Evolutionary conservation across 257 asterid genomes (phyloP), one percentile per base, ranked within the genome.

Genomic region (Osmanthus fragrans): DNA sequence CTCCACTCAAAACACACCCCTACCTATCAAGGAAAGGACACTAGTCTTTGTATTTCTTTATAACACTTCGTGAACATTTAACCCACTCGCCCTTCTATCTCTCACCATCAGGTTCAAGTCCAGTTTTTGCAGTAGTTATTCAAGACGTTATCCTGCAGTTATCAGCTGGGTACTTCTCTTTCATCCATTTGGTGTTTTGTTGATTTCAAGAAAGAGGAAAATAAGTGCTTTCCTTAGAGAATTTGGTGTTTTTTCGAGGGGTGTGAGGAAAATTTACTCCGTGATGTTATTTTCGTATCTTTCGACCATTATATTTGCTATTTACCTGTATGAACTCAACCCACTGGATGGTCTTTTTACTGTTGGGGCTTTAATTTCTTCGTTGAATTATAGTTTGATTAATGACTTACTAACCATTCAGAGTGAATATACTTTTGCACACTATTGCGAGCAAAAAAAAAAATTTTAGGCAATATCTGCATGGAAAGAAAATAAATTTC

Each of bases 1-100:
- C 94, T 74, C 97, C 96, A 88, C 95, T 78, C 90, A 92, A 56
- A 11, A 66, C 78, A 74, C 72, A 89, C 91, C 97, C 96, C 97
- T 89, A 91, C 92, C 97, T 90, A 36, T 83, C 73, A 49, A 39
- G 88, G 88, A 89, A 94, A 87, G 84, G 94, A 84, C 97, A 89
- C 77, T 72, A 56, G 32, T 60, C 40, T n/a, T 56, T 2, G 83
- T 36, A 47, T 80, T 84, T 80, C 25, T 63, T 77, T 77, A 81
- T 77, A 76, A 36, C 71, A 77, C 69, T 47, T 71, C 40, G 60
- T 36, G 37, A 69, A 19, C 72, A 25, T 23, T 23, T 23, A 39
- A 40, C 29, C 56, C 85, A 77, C 84, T 65, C 71, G 73, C 78
- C 73, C 80, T 76, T 74, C 78, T 30, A 11, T 7, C 42, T 66